Conservation (phyloP, 176 grass and related monocot species). For the Bromus sterilis region DNA sequence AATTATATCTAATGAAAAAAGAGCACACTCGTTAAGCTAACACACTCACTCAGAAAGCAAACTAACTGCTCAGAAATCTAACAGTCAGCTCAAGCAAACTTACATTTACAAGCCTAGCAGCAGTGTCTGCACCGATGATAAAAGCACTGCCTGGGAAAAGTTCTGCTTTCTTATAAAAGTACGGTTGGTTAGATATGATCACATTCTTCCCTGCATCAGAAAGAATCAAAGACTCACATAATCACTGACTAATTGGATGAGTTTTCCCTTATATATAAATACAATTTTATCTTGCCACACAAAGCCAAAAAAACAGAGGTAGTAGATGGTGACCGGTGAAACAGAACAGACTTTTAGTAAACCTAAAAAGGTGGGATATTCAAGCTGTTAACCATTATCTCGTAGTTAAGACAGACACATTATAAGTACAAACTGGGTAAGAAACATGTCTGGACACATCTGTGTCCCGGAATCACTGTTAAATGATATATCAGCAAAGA, state of each 20-base stretch:
- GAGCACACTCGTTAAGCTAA: neutral
- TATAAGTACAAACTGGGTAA: neutral
- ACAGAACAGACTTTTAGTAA: neutral
- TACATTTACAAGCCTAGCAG: conserved; percentile 90
- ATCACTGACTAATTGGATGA: conserved; percentile 5
- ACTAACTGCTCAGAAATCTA: neutral
- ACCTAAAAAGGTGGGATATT: neutral
- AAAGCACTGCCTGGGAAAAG: conserved; percentile 83
- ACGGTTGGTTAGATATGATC: conserved; percentile 90
- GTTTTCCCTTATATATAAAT: neutral
- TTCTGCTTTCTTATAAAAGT: conserved; percentile 97
- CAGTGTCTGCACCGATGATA: conserved; percentile 90
- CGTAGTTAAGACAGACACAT: neutral
- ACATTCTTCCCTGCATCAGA: conserved; percentile 77
- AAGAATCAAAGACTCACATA: conserved; percentile 22
- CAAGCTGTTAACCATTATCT: conserved; percentile 2
- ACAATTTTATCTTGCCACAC: neutral
- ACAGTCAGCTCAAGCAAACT: neutral
- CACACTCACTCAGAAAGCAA: neutral
- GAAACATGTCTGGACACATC: conserved; percentile 3
- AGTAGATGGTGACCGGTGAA: neutral
- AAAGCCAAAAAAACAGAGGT: neutral
- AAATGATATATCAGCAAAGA: neutral
- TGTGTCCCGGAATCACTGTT: neutral
- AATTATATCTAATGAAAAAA: conserved; percentile 6